phyloP scores from a whole-genome alignment of 1,284 basidiomycete genomes.

The Boletellus deceptivus region DNA sequence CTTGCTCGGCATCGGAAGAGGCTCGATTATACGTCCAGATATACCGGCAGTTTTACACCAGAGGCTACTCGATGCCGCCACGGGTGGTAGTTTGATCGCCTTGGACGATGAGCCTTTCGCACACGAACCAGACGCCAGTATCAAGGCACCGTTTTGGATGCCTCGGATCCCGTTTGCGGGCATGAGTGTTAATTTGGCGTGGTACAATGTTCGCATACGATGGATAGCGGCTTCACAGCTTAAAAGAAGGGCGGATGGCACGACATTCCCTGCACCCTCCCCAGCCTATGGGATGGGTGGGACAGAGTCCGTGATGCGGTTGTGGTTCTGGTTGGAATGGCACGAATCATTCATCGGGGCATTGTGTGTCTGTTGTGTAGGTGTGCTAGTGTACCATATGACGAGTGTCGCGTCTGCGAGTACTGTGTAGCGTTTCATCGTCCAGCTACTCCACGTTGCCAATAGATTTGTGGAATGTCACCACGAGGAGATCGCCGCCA shows the following conservation, averaged over 20 bases:
- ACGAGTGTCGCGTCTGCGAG: background rate
- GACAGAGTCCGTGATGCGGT: conserved; percentile 36
- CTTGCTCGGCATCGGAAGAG: conserved; percentile 76
- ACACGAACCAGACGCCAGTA: conserved; percentile 37
- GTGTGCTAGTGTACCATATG: conserved; percentile 2
- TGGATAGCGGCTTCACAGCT: conserved; percentile 39
- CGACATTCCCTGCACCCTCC: conserved; percentile 1
- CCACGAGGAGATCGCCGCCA: no score
- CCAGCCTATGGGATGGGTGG: conserved; percentile 37
- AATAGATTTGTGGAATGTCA: no score
- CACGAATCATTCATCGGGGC: background rate
- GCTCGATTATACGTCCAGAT: conserved; percentile 62
- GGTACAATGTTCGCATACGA: conserved; percentile 58
- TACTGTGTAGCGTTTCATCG: background rate
- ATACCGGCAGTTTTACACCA: conserved; percentile 47
- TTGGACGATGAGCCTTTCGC: conserved; percentile 36
- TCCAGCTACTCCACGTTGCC: no score
- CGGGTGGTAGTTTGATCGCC: conserved; percentile 12
- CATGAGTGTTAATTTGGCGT: conserved; percentile 52
- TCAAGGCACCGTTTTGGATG: conserved; percentile 29
- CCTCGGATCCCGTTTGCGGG: conserved; percentile 53
- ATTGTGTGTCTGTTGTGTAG: conserved; percentile 3
- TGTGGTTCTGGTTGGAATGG: conserved; percentile 46
- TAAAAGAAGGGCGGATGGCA: background rate
- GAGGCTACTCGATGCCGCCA: conserved; percentile 13